These are phyloP conservation scores for Apodospora peruviana DNA, from an alignment of 495 filamentous ascomycete species.

Conservation along the genomic window DNA sequence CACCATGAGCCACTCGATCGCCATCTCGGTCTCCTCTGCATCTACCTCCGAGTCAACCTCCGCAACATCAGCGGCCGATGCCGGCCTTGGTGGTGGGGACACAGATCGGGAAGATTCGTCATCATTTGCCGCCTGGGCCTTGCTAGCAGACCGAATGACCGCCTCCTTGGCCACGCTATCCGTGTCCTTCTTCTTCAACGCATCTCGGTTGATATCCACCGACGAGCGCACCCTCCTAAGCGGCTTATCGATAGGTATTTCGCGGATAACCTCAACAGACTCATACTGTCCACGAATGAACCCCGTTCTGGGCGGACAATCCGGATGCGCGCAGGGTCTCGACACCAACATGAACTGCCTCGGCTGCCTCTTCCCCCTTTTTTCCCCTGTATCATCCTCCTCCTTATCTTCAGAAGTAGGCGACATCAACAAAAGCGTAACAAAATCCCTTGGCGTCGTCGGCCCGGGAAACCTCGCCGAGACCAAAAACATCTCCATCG, in stretches of 20 bases:
- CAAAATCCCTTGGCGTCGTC: conserved; percentile 81
- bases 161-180: conserved; percentile 24
- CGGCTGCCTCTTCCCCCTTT: conserved; percentile 19
- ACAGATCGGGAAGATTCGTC: too few relatives aligned
- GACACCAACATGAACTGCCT: conserved; percentile 83
- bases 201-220: conserved; percentile 24
- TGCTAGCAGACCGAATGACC: conserved; percentile 24
- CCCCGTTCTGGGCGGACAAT: conserved; percentile 58
- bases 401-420: conserved; percentile 21
- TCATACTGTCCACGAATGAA: conserved; percentile 85
- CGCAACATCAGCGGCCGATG: background rate
- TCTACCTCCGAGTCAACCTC: conserved; percentile 30
- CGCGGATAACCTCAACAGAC: conserved; percentile 85
- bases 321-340: conserved; percentile 71
- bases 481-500: conserved; percentile 67
- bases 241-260: conserved; percentile 53
- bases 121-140: too few relatives aligned
- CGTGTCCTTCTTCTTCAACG: conserved; percentile 5
- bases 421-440: conserved; percentile 64
- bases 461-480: conserved; percentile 88
- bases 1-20: conserved; percentile 95
- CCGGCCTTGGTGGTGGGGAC: too few relatives aligned
- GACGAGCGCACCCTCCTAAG: conserved; percentile 28
- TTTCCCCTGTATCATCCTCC: conserved; percentile 1
- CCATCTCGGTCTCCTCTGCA: conserved; percentile 45